Conservation (phyloP, 2,329 filamentous ascomycete species). For the Phoma sp. region DNA sequence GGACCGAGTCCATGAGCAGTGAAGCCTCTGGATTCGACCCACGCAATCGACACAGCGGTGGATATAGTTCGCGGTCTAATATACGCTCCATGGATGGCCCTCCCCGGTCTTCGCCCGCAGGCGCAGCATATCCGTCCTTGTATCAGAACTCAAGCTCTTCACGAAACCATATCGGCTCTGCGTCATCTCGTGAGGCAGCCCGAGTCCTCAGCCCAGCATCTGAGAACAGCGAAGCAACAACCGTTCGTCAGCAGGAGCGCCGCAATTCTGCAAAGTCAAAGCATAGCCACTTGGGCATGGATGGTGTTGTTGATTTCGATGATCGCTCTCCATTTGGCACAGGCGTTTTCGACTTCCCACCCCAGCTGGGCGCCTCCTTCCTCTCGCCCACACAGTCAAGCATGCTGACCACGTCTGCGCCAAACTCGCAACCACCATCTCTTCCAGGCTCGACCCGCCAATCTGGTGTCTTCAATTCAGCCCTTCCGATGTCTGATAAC, state of each 20-base stretch:
- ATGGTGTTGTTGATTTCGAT: constrained; percentile 36
- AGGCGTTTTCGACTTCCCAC: constrained; percentile 32
- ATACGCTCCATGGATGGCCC: constrained; percentile 37
- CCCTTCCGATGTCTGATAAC: constrained; percentile 76
- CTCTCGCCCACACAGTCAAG: constrained; percentile 29
- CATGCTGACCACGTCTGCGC: constrained; percentile 26
- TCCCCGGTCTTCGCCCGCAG: constrained; percentile 37
- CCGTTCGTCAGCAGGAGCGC: constrained; percentile 29
- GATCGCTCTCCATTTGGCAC: constrained; percentile 24
- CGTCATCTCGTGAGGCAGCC: constrained; percentile 30
- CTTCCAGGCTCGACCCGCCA: constrained; percentile 56
- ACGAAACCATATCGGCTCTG: constrained; percentile 25
- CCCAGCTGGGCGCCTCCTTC: constrained; percentile 37
- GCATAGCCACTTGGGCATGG: constrained; percentile 32
- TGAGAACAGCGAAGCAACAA: constrained; percentile 37
- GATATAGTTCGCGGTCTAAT: constrained; percentile 55
- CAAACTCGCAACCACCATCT: constrained; percentile 29
- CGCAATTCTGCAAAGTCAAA: constrained; percentile 30
- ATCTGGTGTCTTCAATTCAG: constrained; percentile 84
- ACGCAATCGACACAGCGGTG: constrained; percentile 66
- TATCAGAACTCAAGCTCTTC: constrained; percentile 23
- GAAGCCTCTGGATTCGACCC: constrained; percentile 42
- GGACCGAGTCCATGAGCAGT: constrained; percentile 51
- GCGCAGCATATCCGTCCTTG: constrained; percentile 30
- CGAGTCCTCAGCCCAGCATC: constrained; percentile 35